Evolutionary conservation across 805 yeast species (phyloP), one percentile per base, ranked within the genome.

Genomic region (Saccharomycopsis sp.): DNA sequence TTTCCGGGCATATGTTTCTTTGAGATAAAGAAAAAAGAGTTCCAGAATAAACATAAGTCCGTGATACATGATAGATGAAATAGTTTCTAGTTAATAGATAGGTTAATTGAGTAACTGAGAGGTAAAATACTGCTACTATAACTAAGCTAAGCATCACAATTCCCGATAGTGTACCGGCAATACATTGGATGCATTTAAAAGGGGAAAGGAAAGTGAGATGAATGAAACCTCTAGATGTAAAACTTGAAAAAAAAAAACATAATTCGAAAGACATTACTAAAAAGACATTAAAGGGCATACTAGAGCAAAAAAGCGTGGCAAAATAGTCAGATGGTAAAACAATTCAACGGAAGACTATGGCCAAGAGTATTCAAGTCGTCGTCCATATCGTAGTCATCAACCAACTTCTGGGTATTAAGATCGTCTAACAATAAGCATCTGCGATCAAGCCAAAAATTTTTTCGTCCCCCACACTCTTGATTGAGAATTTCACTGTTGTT

Each of bases 381-480:
- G 16, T 44, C 48, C 48, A 44, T 44, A 44, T 44, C 48, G 21
- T 44, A 44, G 16, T 44, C 48, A 44, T 44, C 48, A 5, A 44
- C 48, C 21, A 44, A 44, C 16, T 44, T 44, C 16, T 44, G 48
- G 48, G 48, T 44, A 12, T 44, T 44, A 7, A 44, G 21, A 44
- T 44, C 48, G 7, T 44, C 48, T 20, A 44, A 44, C 21, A 44
- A 44, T 44, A 44, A 8, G 21, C 7, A 44, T 44, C 16, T 12
- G 48, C 48, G 48, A 5, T 44, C 21, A 16, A 44, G 18, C 48
- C 48, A 44, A 29, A 29, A 29, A 29, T 29, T 29, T 29, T 29
- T 29, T 29, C 37, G 5, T 29, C 37, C 37, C 37, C 37, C 37
- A 29, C 37, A 29, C 37, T 29, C 37, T 29, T 29, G 37, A 7